phyloP scores from a whole-genome alignment of 2,329 filamentous ascomycete species.

The Nothopassalora personata region DNA sequence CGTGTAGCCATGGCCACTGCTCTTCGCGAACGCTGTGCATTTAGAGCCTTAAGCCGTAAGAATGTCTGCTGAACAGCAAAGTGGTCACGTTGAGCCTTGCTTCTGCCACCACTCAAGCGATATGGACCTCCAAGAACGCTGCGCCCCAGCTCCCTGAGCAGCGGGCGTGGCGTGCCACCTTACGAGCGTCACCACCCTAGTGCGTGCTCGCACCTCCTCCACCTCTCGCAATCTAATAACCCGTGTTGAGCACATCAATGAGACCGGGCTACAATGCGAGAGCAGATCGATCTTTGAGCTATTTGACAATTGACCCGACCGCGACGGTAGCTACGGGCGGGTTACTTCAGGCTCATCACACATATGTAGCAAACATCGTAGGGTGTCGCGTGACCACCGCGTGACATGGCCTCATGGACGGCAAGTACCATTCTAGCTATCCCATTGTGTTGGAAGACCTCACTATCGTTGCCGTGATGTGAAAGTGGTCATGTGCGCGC shows the following conservation, averaged over 20 bases:
- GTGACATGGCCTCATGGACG: background rate
- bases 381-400: background rate
- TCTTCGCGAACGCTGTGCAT: background rate
- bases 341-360: constrained; percentile 24
- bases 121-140: no score
- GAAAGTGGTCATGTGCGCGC: background rate
- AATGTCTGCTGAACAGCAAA: no score
- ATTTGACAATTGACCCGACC: constrained; percentile 24
- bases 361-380: background rate
- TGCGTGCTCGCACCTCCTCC: background rate
- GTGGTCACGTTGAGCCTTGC: no score
- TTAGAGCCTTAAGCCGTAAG: background rate
- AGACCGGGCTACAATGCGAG: constrained; percentile 66
- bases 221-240: constrained; percentile 68
- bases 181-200: no score
- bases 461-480: background rate
- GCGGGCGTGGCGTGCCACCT: no score
- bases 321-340: constrained; percentile 18
- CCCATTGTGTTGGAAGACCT: background rate
- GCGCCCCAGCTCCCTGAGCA: no score
- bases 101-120: no score
- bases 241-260: constrained; percentile 48
- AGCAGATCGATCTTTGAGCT: constrained; percentile 49
- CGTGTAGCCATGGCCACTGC: background rate
- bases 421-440: background rate